A percentile compares a stretch with the other conserved stretches of the same genome.
These are phyloP conservation scores for Sanguinoderma infundibulare DNA, from an alignment of 1,284 basidiomycete genomes.

Conservation along the genomic window DNA sequence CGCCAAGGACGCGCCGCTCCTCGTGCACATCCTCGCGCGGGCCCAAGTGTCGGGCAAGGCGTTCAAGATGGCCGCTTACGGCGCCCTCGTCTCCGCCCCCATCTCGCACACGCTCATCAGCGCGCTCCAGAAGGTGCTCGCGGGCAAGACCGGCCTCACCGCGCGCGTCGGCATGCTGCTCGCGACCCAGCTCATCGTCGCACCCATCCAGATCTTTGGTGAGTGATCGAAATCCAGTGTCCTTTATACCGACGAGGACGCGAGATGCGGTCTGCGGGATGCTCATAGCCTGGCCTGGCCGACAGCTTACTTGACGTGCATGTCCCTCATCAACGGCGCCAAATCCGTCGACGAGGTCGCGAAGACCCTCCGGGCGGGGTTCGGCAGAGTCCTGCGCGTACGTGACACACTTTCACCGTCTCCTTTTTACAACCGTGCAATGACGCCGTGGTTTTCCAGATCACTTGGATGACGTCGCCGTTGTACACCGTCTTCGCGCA, in stretches of 20 bases:
- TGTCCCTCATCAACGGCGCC: slow-evolving; percentile 88
- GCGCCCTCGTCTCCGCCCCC: slow-evolving; percentile 86
- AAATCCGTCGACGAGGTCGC: slow-evolving; percentile 67
- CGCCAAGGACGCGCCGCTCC: slow-evolving; percentile 56
- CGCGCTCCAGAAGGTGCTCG: slow-evolving; percentile 75
- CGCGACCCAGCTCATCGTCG: slow-evolving; percentile 78
- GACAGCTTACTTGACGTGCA: slow-evolving; percentile 67
- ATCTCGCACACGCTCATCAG: slow-evolving; percentile 78
- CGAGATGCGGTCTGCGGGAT: too few relatives aligned
- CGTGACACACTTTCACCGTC: slow-evolving; percentile 21
- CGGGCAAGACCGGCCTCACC: slow-evolving; percentile 70
- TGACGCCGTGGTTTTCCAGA: slow-evolving; percentile 36
- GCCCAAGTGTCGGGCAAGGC: slow-evolving; percentile 68
- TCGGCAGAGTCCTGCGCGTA: slow-evolving; percentile 78
- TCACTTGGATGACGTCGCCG: slow-evolving; percentile 80
- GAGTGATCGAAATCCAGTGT: slow-evolving; percentile 36
- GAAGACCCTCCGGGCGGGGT: slow-evolving; percentile 75
- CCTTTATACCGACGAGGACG: too few relatives aligned
- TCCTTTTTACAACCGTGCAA: not conserved
- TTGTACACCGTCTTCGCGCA: slow-evolving; percentile 75
- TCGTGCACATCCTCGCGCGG: slow-evolving; percentile 57
- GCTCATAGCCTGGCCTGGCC: slow-evolving; percentile 4
- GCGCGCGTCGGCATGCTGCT: slow-evolving; percentile 79
- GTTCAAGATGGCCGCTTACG: slow-evolving; percentile 84
- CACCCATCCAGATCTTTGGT: slow-evolving; percentile 80